These are phyloP conservation scores for Neospora caninum DNA, from an alignment of 169 alveolate genomes.

Conservation along the genomic window DNA sequence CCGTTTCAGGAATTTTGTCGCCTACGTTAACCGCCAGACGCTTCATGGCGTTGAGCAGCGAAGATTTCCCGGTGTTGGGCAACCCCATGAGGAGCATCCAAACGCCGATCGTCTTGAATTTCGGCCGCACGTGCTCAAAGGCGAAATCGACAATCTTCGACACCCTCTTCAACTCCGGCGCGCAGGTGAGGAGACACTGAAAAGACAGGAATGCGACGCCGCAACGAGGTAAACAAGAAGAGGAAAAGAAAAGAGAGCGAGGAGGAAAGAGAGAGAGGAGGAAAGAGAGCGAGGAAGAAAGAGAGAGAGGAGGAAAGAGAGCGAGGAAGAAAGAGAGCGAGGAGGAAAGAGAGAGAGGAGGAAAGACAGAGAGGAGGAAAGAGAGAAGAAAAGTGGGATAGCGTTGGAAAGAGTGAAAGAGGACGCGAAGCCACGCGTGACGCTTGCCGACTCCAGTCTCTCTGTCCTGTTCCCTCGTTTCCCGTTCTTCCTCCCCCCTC, in stretches of 20 bases:
- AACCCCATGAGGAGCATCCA: slow-evolving; percentile 88
- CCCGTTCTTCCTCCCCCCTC: too few relatives aligned
- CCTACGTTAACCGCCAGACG: slow-evolving; percentile 70
- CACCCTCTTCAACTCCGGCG: slow-evolving; percentile 74
- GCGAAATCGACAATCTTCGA: slow-evolving; percentile 68
- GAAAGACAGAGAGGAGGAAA: too few relatives aligned
- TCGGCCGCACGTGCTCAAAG: slow-evolving; percentile 66
- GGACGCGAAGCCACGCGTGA: too few relatives aligned
- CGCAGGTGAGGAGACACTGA: slow-evolving; percentile 71
- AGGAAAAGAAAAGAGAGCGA: not conserved
- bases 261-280: not conserved
- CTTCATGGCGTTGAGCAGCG: slow-evolving; percentile 82
- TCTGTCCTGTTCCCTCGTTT: too few relatives aligned
- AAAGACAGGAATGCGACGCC: not conserved
- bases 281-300: too few relatives aligned
- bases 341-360: too few relatives aligned
- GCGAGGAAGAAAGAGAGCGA: too few relatives aligned
- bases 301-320: too few relatives aligned
- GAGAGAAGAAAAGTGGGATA: too few relatives aligned
- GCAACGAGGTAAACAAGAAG: not conserved
- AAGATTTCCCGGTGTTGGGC: slow-evolving; percentile 90
- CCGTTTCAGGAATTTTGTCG: not conserved
- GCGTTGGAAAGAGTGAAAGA: too few relatives aligned
- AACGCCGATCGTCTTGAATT: slow-evolving; percentile 83
- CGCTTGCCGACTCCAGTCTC: too few relatives aligned